These are phyloP conservation scores for Biscutella laevigata DNA, from an alignment of 441 rosid genomes.

Conservation along the genomic window DNA sequence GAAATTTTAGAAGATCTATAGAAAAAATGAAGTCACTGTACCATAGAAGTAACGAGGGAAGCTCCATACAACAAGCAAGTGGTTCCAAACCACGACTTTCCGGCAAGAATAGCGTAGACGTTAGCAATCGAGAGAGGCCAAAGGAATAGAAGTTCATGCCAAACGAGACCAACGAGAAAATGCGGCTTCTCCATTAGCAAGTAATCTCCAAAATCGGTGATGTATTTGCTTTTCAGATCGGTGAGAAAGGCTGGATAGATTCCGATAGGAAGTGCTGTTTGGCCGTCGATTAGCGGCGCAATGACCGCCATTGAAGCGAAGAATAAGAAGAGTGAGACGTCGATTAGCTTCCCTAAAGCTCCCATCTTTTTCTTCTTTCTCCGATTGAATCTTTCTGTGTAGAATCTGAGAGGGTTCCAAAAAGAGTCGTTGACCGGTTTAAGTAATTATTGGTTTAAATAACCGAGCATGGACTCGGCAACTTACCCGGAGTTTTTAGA, in stretches of 20 bases:
- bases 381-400: not conserved
- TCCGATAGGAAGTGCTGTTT: constrained; percentile 37
- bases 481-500: too few species aligned
- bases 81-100: constrained; percentile 60
- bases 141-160: constrained; percentile 61
- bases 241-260: constrained; percentile 43
- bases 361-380: constrained; percentile 14
- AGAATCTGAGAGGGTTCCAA: constrained; percentile 7
- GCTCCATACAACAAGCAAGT: constrained; percentile 72
- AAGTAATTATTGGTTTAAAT: too few species aligned
- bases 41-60: constrained; percentile 59
- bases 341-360: constrained; percentile 38
- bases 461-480: too few species aligned
- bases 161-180: constrained; percentile 58
- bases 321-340: constrained; percentile 40
- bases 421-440: constrained; percentile 19
- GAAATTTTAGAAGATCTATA: not conserved
- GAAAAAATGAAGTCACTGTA: constrained; percentile 18
- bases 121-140: constrained; percentile 72
- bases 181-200: constrained; percentile 55
- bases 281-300: constrained; percentile 55
- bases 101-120: constrained; percentile 42
- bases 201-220: constrained; percentile 44
- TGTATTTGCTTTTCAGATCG: constrained; percentile 37
- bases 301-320: constrained; percentile 39